Base-by-base conservation (phyloP, 768 basidiomycete genomes). In the Fibroporia radiculosa region DNA sequence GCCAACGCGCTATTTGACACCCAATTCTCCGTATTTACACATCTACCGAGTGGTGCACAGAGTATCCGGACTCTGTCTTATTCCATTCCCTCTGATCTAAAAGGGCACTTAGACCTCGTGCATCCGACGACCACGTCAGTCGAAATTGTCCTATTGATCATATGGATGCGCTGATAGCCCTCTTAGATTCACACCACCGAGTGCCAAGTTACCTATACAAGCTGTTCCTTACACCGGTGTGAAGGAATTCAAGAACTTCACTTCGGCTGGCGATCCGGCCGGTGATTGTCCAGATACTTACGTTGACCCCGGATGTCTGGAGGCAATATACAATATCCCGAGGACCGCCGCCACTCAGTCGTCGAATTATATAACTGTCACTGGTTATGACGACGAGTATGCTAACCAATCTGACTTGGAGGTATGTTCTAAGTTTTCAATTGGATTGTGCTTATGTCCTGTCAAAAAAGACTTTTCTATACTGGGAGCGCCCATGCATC, bases 381-480 rank as follows among this genome's bases (percentile, higher is more conserved):
- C 59, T 20, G 66, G 66, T 18, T 61, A 57, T 48, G 56, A 61
- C 32, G 47, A 59, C 0, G 57, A 64, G 38, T 65, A 53, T 27
- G 61, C 62, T 4, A 60, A 64, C 41, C 32, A 56, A 14, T 50
- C 52, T n/a, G 65, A 66, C 42, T 44, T 62, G 11, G 43, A 43
- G 47, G 60, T 61, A 6, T 7, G 40, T 42, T 40, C 20, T 52
- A n/a, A 71, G 19, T 68, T n/a, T n/a, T n/a, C n/a, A n/a, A n/a
- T n/a, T n/a, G n/a, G n/a, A n/a, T n/a, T n/a, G n/a, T n/a, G n/a
- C n/a, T n/a, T n/a, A n/a, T n/a, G n/a, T n/a, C n/a, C n/a, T n/a
- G n/a, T n/a, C n/a, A n/a, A n/a, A n/a, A 69, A 18, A 68, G 84
- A 22, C 66, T 71, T 36, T 78, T 80, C 76, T 51, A 11, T 26